phyloP scores from a whole-genome alignment of 768 basidiomycete genomes.

The Tephrocybe rancida region DNA sequence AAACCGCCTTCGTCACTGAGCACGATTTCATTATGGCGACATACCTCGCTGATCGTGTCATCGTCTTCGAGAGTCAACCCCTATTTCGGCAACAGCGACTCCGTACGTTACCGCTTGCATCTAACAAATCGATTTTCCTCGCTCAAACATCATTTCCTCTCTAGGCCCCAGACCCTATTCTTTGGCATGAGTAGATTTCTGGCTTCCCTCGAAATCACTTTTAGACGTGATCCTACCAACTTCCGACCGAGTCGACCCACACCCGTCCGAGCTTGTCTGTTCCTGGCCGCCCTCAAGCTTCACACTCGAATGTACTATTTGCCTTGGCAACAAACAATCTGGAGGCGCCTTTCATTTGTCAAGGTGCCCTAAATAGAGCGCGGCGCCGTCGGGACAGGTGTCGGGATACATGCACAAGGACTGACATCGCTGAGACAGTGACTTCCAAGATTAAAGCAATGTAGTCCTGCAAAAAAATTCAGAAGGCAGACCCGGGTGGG shows the following conservation, averaged over 20 bases:
- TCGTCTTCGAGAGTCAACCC: constrained; percentile 88
- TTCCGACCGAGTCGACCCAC: constrained; percentile 90
- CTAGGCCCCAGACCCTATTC: constrained; percentile 89
- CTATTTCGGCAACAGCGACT: constrained; percentile 85
- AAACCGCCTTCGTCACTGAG: constrained; percentile 98
- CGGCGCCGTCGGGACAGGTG: no score
- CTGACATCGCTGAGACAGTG: no score
- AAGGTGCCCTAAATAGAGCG: no score
- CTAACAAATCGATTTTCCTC: background rate
- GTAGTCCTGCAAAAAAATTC: no score
- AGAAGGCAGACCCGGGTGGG: no score
- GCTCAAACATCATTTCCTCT: background rate
- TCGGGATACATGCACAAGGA: no score
- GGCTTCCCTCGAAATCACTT: constrained; percentile 94
- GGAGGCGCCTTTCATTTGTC: no score
- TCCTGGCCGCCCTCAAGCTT: no score
- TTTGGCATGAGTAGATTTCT: constrained; percentile 99
- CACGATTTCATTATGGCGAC: constrained; percentile 99
- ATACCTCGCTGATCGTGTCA: constrained; percentile 97
- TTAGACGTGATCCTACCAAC: constrained; percentile 96
- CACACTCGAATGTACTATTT: no score
- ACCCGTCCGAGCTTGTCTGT: no score
- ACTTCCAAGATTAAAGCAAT: no score
- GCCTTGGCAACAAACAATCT: no score
- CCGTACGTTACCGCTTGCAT: constrained; percentile 56